Percentiles rank a stretch among this genome's conserved stretches.
These are phyloP conservation scores for Leptographium lundbergii DNA, from an alignment of 2,329 filamentous ascomycete genomes.

Conservation along the genomic window DNA sequence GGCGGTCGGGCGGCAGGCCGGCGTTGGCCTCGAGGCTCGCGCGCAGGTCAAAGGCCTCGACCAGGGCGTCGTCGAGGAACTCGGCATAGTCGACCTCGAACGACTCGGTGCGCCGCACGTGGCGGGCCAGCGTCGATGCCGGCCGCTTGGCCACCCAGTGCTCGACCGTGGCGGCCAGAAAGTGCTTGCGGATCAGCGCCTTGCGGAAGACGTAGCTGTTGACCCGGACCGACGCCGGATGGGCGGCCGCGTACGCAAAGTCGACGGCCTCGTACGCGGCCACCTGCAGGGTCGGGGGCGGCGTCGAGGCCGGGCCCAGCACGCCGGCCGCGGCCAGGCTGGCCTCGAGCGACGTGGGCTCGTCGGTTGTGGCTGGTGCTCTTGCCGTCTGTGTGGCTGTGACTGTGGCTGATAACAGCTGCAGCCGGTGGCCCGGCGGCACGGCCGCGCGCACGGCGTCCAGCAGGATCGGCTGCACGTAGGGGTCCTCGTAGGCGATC, in stretches of 20 bases:
- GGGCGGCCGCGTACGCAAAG: constrained; percentile 58
- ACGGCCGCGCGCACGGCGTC: constrained; percentile 54
- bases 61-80: constrained; percentile 83
- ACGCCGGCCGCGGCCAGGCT: constrained; percentile 20
- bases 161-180: constrained; percentile 69
- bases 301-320: background rate
- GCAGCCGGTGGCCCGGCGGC: constrained; percentile 35
- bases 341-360: constrained; percentile 22
- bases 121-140: constrained; percentile 48
- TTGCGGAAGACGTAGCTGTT: constrained; percentile 96
- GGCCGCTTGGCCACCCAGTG: constrained; percentile 83
- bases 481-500: constrained; percentile 74
- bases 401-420: constrained; percentile 24
- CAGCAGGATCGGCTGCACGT: constrained; percentile 78
- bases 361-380: too few species aligned
- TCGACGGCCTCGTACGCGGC: constrained; percentile 77
- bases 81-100: constrained; percentile 97
- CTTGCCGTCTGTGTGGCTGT: too few species aligned
- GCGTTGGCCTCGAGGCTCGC: constrained; percentile 62
- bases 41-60: constrained; percentile 79
- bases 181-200: constrained; percentile 92
- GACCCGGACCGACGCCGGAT: constrained; percentile 51
- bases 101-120: constrained; percentile 67
- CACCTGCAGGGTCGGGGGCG: constrained; percentile 54
- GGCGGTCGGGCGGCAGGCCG: constrained; percentile 20